Evolutionary conservation across 768 basidiomycete genomes (phyloP).

Genomic region (Agrocybe pediades): DNA sequence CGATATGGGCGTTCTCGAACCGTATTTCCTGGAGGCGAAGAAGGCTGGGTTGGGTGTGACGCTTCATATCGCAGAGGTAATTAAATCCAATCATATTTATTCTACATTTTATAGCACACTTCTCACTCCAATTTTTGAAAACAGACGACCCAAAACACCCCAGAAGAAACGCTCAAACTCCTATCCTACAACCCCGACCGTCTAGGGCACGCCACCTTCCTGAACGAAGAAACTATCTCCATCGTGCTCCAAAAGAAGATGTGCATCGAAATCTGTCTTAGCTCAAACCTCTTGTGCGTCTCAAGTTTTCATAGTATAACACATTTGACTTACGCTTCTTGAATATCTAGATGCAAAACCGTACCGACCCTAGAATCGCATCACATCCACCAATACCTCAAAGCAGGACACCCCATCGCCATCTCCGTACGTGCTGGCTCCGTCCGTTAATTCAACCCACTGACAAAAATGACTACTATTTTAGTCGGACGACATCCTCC

Average conservation of each 20-base stretch:
- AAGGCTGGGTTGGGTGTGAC: constrained; percentile 71
- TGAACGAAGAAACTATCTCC: constrained; percentile 58
- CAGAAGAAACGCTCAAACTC: constrained; percentile 60
- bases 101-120: background rate
- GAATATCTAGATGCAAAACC: constrained; percentile 62
- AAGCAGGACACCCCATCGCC: constrained; percentile 63
- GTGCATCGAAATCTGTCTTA: constrained; percentile 81
- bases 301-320: background rate
- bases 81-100: constrained; percentile 2
- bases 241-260: constrained; percentile 55
- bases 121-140: background rate
- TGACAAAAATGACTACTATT: background rate
- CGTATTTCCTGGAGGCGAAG: constrained; percentile 55
- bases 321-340: background rate
- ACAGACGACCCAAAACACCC: constrained; percentile 49
- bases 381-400: constrained; percentile 70
- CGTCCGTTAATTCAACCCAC: background rate
- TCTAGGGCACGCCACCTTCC: constrained; percentile 82
- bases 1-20: constrained; percentile 50
- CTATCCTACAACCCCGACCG: constrained; percentile 67
- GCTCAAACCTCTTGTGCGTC: constrained; percentile 73
- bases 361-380: constrained; percentile 65
- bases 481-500: constrained; percentile 83
- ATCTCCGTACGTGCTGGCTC: constrained; percentile 63
- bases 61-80: constrained; percentile 83